phyloP scores from a whole-genome alignment of 2,329 filamentous ascomycete species.

The Pseudocercospora eumusae region DNA sequence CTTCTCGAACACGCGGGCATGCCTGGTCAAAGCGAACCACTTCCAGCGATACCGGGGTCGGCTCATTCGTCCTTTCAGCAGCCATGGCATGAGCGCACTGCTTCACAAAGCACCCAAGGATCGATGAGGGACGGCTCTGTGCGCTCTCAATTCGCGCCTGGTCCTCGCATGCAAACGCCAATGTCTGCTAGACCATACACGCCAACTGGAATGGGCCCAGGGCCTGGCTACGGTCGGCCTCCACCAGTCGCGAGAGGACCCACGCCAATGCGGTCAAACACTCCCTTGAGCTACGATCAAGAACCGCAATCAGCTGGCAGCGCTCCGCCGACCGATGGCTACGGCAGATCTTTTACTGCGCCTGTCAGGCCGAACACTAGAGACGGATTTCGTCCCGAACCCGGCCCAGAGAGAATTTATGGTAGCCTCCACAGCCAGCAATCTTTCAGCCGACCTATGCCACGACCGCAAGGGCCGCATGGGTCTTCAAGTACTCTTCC shows the following conservation, averaged over 20 bases:
- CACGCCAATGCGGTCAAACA: constrained; percentile 25
- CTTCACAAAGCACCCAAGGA: constrained; percentile 23
- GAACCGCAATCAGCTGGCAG: constrained; percentile 18
- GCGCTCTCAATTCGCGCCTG: constrained; percentile 14
- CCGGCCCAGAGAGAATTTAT: constrained; percentile 26
- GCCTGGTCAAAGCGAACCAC: constrained; percentile 29
- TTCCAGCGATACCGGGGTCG: constrained; percentile 30
- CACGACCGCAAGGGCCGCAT: constrained; percentile 16
- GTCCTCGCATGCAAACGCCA: constrained; percentile 17
- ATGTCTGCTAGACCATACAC: constrained; percentile 21
- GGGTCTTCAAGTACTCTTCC: constrained; percentile 19
- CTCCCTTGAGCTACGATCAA: constrained; percentile 22
- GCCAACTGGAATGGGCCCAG: constrained; percentile 11
- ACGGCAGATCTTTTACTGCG: constrained; percentile 23
- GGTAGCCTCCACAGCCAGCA: constrained; percentile 34
- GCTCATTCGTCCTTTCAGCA: constrained; percentile 29
- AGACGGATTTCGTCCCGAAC: constrained; percentile 30
- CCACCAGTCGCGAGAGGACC: constrained; percentile 23
- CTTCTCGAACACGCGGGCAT: constrained; percentile 61
- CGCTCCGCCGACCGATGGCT: constrained; percentile 16
- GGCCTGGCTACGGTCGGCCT: constrained; percentile 21
- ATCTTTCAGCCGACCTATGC: constrained; percentile 28
- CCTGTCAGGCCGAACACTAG: constrained; percentile 33
- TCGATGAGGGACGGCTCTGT: constrained; percentile 19
- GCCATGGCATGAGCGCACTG: constrained; percentile 27